Evolutionary conservation across 2,329 filamentous ascomycete genomes (phyloP).

Genomic region (Lecanicillium sp.): DNA sequence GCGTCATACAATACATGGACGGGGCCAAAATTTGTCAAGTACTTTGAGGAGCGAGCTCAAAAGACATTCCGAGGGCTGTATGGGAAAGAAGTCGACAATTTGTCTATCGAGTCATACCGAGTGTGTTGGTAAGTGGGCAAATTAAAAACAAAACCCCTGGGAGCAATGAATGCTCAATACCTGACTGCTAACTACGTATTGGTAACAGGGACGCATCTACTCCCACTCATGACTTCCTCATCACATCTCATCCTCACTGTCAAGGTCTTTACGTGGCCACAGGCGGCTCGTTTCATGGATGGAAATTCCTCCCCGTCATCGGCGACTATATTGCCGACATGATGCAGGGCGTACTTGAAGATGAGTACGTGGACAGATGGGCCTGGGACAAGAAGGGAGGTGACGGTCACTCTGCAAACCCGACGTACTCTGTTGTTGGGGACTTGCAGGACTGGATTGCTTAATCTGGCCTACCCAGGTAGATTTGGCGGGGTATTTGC

Average conservation of each 20-base stretch:
- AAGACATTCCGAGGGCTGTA: conserved; percentile 32
- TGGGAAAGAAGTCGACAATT: conserved; percentile 28
- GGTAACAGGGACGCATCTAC: conserved; percentile 50
- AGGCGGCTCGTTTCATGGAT: conserved; percentile 56
- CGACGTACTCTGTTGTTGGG: conserved; percentile 31
- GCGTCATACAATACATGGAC: conserved; percentile 34
- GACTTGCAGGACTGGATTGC: conserved; percentile 25
- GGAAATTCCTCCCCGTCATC: conserved; percentile 56
- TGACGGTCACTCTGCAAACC: conserved; percentile 31
- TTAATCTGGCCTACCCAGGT: too few species aligned
- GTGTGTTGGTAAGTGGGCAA: conserved; percentile 34
- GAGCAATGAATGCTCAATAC: too few species aligned
- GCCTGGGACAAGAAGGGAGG: conserved; percentile 36
- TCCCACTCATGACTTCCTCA: conserved; percentile 53
- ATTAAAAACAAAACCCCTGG: too few species aligned
- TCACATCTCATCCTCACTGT: conserved; percentile 41
- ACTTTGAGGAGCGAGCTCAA: conserved; percentile 34
- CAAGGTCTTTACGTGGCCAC: conserved; percentile 50
- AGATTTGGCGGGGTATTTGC: too few species aligned
- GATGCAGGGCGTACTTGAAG: conserved; percentile 31
- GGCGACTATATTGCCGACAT: conserved; percentile 49
- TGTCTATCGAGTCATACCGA: conserved; percentile 32
- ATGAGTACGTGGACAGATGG: conserved; percentile 31
- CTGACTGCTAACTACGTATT: conserved; percentile 3
- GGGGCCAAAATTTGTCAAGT: conserved; percentile 28